Evolutionary conservation across 2,329 filamentous ascomycete genomes (phyloP), one percentile per base, ranked within the genome.

Genomic region (Ascochyta viciae-villosae): DNA sequence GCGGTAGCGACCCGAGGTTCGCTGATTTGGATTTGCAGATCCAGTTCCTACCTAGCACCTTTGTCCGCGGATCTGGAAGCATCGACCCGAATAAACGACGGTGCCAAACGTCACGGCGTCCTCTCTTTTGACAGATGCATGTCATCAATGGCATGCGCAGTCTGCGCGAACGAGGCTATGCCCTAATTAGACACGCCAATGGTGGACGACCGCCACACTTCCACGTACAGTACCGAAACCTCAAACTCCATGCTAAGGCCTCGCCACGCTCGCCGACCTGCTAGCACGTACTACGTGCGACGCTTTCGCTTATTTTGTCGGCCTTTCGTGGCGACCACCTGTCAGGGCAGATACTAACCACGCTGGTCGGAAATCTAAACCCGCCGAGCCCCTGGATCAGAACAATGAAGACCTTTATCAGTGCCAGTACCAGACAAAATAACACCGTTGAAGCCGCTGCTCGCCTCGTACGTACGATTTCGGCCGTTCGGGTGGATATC

Each of bases 11-110:
- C 15, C 52, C 29, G 22, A 8, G 35, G 35, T 50, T 50, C 45
- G 40, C 35, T 39, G 51, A 49, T 54, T 54, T 24, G 52, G 12
- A 45, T 45, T 44, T 34, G 52, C 40, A 54, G 52, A 54, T 46
- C 37, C n/a, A 41, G 40, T 38, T 49, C 46, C 44, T 50, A 54
- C 46, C 44, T 50, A 54, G 44, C 26, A 26, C n/a, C 12, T 22
- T 22, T 19, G 16, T 33, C 15, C 6, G 26, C 35, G 15, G 46
- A 55, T 50, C 52, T 55, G 41, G 34, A 50, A 45, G 27, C 23
- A 27, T 35, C 35, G 50, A 46, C 10, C 35, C 39, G 23, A 40
- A 15, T 37, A n/a, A 46, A 46, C 29, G 8, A 37, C 29, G 35
- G 35, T 55, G 22, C 35, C 29, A 34, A 8, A 33, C 50, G 29